Evolutionary conservation across 2,329 filamentous ascomycete genomes (phyloP).

Genomic region (Cordyceps fumosorosea): DNA sequence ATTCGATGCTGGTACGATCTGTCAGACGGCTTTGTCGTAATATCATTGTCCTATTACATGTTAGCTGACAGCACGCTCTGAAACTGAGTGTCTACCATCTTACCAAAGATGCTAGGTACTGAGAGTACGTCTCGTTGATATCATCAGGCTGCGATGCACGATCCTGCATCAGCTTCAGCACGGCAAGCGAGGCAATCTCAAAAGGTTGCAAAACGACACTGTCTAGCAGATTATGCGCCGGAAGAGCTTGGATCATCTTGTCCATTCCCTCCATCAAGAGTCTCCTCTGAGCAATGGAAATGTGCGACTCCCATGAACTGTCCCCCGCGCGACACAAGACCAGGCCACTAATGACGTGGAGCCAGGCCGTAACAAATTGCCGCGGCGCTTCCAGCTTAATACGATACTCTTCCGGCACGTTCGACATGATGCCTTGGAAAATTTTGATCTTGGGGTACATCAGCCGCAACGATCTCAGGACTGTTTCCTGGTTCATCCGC

Average conservation of each 20-base stretch:
- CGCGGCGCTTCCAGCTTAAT: conserved; percentile 27
- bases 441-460: conserved; percentile 19
- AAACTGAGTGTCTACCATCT: conserved; percentile 4
- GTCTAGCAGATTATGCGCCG: conserved; percentile 26
- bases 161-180: conserved; percentile 33
- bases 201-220: conserved; percentile 34
- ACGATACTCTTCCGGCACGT: conserved; percentile 23
- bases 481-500: not conserved
- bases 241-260: conserved; percentile 29
- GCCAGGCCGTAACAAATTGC: conserved; percentile 34
- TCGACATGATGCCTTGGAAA: conserved; percentile 24
- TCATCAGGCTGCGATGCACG: conserved; percentile 30
- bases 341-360: conserved; percentile 34
- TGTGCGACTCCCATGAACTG: conserved; percentile 23
- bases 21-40: conserved; percentile 33
- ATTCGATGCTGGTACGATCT: conserved; percentile 35
- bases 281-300: conserved; percentile 22
- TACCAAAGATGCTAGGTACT: conserved; percentile 36
- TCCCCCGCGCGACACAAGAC: conserved; percentile 21
- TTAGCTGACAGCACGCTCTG: conserved; percentile 14
- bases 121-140: conserved; percentile 36
- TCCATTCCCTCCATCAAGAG: conserved; percentile 30
- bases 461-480: not conserved
- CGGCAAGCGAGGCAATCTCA: conserved; percentile 36
- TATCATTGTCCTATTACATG: conserved; percentile 30